Conservation (phyloP, 2,329 filamentous ascomycete species). For the Daldinia sp. region DNA sequence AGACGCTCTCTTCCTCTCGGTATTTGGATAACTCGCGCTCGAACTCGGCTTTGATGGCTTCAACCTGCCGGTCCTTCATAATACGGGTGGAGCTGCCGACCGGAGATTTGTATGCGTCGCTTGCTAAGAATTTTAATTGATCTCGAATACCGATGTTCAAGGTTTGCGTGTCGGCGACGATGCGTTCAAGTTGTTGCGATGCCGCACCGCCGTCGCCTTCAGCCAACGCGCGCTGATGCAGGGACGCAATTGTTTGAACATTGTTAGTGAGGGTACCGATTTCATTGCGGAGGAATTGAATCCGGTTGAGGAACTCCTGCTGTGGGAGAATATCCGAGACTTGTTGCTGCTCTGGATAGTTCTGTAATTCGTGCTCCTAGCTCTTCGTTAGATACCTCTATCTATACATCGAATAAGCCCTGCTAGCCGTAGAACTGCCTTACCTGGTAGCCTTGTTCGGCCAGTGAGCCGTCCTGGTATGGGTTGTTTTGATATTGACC, state of each 20-base stretch:
- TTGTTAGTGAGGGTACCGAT: slow-evolving; percentile 75
- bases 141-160: slow-evolving; percentile 82
- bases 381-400: slow-evolving; percentile 29
- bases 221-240: slow-evolving; percentile 78
- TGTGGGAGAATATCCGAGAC: slow-evolving; percentile 64
- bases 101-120: slow-evolving; percentile 73
- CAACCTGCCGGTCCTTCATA: slow-evolving; percentile 77
- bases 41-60: slow-evolving; percentile 78
- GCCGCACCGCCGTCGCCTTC: slow-evolving; percentile 69
- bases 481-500: slow-evolving; percentile 74
- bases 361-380: slow-evolving; percentile 65
- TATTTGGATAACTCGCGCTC: slow-evolving; percentile 78
- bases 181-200: slow-evolving; percentile 71
- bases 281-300: slow-evolving; percentile 74
- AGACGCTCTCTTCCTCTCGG: slow-evolving; percentile 76
- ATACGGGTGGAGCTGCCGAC: slow-evolving; percentile 66
- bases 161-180: slow-evolving; percentile 76
- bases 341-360: slow-evolving; percentile 55
- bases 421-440: slow-evolving; percentile 42
- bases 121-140: slow-evolving; percentile 81
- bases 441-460: slow-evolving; percentile 63
- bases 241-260: slow-evolving; percentile 74
- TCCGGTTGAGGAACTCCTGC: slow-evolving; percentile 75
- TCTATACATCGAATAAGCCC: slow-evolving; percentile 36
- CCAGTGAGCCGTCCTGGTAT: slow-evolving; percentile 66